Base-by-base conservation (phyloP, 1,284 basidiomycete species). In the Ceratobasidium sp. region DNA sequence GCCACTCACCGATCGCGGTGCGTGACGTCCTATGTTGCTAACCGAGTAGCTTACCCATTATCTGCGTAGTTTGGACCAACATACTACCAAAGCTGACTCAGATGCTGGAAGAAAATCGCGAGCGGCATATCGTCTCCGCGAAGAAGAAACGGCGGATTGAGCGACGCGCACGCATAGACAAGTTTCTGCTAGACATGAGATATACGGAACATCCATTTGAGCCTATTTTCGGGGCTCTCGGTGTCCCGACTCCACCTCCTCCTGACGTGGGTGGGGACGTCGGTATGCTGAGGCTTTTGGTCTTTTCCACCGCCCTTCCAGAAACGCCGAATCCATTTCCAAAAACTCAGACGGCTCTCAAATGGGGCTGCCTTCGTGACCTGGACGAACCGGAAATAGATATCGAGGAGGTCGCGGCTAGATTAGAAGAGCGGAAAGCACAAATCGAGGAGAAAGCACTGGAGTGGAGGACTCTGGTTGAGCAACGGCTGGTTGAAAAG, bases 81-180 rank as follows among this genome's bases (percentile, higher is more conserved):
- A 44, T 71, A 15, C 56, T 57, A 2, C 68, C 68, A 9, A 71
- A 71, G 56, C 56, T 71, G 2, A 59, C 54, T 2, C 40, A 5
- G n/a, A 22, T 71, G 19, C 68, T 71, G 2, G 68, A 71, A 54
- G 68, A 59, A 37, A 71, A 71, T 19, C 68, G 56, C 2, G 40
- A 37, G 13, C 9, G 8, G 17, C 17, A 43, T 9, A 37, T 40
- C 2, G 32, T 11, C 19, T 4, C n/a, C n/a, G 56, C 44, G 22
- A 44, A 32, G 29, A 54, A 51, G n/a, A 8, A 54, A 37, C 66
- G 37, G n/a, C 49, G 52, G 15, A 3, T 49, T 17, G n/a, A 59
- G 37, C 54, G 68, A 25, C 56, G 52, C 15, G n/a, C n/a, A n/a
- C 34, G 54, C 6, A 8, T 71, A 8, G 56, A 43, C 19, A 8